Evolutionary conservation across 1,284 basidiomycete genomes (phyloP), one percentile per base, ranked within the genome.

Genomic region (Leucoagaricus sp.): DNA sequence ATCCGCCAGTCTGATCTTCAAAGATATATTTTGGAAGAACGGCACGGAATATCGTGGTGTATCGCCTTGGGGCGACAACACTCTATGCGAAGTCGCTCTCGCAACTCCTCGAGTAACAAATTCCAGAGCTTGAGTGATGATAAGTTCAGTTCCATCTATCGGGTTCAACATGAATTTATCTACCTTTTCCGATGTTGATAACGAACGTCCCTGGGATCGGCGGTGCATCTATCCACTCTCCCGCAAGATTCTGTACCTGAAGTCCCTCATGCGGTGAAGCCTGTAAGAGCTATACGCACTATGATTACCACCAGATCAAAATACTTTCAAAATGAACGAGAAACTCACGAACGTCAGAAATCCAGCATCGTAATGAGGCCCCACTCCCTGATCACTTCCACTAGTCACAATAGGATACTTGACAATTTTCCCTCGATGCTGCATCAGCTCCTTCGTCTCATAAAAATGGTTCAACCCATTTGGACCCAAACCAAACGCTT

Each of bases 201-300:
- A 93, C 86, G 61, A 92, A 87, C 1, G 89, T 89, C 2, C 83
- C 82, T 0, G 83, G 83, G 34, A 87, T 80, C 0, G 89, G 89
- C 1, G 86, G 83, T 0, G 83, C 89, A 51, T 89, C 85, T 51
- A 92, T 87, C 90, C 89, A 91, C 54, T 84, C 73, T 0, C 88
- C 88, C 0, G 79, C 64, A 2, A 86, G 70, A 65, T 87, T 89
- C 64, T 89, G 86, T 0, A 87, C 87, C 65, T 89, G 86, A 1
- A 88, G 71, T 0, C 86, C 86, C 34, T 75, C 73, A 62, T 88
- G 86, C 1, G 76, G 70, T 0, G 86, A 85, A 0, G 83, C 86
- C 77, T 89, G 86, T 0, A 88, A 70, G 9, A 89, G 75, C 86
- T 88, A 59, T 8, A 34, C 6, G 15, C 15, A 6, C 8, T 36